A percentile compares a stretch with the other conserved stretches of the same genome.
Evolutionary conservation across 2,329 filamentous ascomycete species (phyloP).

Genomic region (Beauveria sp.): DNA sequence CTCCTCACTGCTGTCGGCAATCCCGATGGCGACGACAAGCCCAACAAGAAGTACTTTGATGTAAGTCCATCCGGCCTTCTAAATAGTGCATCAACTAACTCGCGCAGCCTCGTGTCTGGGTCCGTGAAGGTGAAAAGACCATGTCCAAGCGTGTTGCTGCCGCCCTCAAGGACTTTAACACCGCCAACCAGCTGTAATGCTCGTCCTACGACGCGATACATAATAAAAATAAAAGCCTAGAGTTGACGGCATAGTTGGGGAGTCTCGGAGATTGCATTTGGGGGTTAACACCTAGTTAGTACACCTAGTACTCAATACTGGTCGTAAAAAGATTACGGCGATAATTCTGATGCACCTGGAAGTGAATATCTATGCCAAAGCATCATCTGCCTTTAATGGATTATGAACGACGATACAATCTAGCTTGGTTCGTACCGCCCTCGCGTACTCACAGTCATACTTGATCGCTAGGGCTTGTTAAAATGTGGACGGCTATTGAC

Average conservation of each 20-base stretch:
- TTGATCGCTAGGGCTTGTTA: neutral
- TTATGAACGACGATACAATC: neutral
- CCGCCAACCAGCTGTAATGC: conserved; percentile 26
- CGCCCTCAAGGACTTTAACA: conserved; percentile 87
- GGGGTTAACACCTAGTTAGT: neutral
- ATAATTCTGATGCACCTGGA: neutral
- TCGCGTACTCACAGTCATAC: neutral
- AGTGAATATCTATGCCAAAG: neutral
- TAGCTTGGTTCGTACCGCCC: neutral
- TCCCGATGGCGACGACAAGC: conserved; percentile 92
- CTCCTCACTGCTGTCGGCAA: conserved; percentile 81
- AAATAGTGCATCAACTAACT: conserved; percentile 5
- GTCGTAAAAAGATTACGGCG: neutral
- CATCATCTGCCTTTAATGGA: neutral
- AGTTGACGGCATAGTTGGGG: neutral
- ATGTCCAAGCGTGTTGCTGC: conserved; percentile 76
- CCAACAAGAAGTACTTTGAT: conserved; percentile 95
- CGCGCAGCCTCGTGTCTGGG: conserved; percentile 77
- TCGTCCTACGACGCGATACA: neutral
- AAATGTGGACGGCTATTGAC: conserved; percentile 22
- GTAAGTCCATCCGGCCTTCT: conserved; percentile 24
- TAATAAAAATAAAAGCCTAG: neutral
- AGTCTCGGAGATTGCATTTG: conserved; percentile 5
- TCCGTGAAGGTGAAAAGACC: conserved; percentile 93
- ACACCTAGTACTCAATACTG: neutral